Base-by-base conservation (phyloP, 1,284 basidiomycete species). In the Melampsora larici-populina region DNA sequence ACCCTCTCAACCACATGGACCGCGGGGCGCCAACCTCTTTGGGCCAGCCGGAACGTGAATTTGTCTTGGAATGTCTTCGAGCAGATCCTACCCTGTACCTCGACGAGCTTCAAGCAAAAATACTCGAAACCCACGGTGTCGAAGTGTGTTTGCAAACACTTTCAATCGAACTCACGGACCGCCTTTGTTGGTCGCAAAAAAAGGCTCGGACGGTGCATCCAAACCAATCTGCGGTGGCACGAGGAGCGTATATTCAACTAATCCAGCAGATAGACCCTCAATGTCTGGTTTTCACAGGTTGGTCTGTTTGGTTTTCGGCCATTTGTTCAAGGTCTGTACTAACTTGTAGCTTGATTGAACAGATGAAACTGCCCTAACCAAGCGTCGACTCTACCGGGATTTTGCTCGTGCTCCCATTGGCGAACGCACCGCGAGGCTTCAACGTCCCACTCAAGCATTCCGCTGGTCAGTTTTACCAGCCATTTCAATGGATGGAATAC, bases 221-320 rank as follows among this genome's bases (percentile, higher is more conserved):
- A 48, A 33, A 18, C 46, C 5, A 46, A 40, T 7, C 26, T 43
- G 24, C 33, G 1, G 26, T 33, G 31, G 26, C n/a, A 1, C 4
- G 29, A n/a, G 64, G 31, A 1, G 40, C n/a, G 1, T 40, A 66
- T 66, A 33, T 66, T 21, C 2, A 29, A 4, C 9, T 15, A 1
- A n/a, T 66, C 5, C 26, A 9, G 11, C 9, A 33, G 3, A 31
- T 68, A 9, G 36, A 36, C 6, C 48, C 36, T 36, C 2, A 21
- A 11, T 46, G 29, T 15, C 66, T 68, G 6, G 66, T 68, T 48
- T 68, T 68, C n/a, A 26, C 48, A 43, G 66, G 66, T 68, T 17
- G 5, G 66, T 46, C 9, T 15, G 11, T 26, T 13, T 33, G 2
- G 11, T 24, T 21, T 36, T 33, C 17, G 2, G n/a, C 36, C 36